Percentiles rank a stretch among this genome's conserved stretches.
Conservation (phyloP, 495 filamentous ascomycete genomes). For the Letharia columbiana region DNA sequence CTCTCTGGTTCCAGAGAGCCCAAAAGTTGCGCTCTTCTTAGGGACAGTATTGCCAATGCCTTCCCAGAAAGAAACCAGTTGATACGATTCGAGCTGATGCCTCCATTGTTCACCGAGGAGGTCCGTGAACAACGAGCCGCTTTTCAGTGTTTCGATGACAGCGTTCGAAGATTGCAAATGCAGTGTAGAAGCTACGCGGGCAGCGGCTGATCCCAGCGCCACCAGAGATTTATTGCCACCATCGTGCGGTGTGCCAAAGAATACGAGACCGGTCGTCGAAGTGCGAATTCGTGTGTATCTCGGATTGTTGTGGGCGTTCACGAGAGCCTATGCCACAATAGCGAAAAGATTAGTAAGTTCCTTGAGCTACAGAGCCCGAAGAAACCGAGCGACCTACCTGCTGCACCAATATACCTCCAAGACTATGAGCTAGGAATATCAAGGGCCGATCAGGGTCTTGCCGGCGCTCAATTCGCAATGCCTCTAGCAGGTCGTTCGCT, state of each 20-base stretch:
- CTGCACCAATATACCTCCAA: constrained; percentile 11
- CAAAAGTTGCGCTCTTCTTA: constrained; percentile 15
- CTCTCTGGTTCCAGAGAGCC: constrained; percentile 17
- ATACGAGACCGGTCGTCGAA: constrained; percentile 15
- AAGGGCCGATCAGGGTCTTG: not conserved
- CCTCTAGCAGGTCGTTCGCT: constrained; percentile 10
- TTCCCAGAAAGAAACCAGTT: constrained; percentile 18
- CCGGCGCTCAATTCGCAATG: not conserved
- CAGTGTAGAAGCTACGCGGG: constrained; percentile 8
- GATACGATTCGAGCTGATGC: constrained; percentile 19
- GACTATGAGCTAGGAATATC: constrained; percentile 14
- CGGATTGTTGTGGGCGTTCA: constrained; percentile 10
- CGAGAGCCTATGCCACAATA: not conserved
- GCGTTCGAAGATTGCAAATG: constrained; percentile 11
- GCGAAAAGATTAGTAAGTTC: too few species aligned
- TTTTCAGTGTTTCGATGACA: constrained; percentile 16
- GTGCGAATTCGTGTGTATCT: not conserved
- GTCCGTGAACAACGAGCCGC: constrained; percentile 18
- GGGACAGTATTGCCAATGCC: constrained; percentile 15
- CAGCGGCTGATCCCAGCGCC: constrained; percentile 6
- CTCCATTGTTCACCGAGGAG: constrained; percentile 15
- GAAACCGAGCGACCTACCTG: not conserved
- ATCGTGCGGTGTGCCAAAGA: constrained; percentile 20
- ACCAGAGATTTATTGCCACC: constrained; percentile 14
- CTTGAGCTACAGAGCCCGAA: too few species aligned